Percentiles rank a stretch among this genome's conserved stretches.
Evolutionary conservation across 805 yeast species (phyloP).

Genomic region (Lipomyces sp.): DNA sequence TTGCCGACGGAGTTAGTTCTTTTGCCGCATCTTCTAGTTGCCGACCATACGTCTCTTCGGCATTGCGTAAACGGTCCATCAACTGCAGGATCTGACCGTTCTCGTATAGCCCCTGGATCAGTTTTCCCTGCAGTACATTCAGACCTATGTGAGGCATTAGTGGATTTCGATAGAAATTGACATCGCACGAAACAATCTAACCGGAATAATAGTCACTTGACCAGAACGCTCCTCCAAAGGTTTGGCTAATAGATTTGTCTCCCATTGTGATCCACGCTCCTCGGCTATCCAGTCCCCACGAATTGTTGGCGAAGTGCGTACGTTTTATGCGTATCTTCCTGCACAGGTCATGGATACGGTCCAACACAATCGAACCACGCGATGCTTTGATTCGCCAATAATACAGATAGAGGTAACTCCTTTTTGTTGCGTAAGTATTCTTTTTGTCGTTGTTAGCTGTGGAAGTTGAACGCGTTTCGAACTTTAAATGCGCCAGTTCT

Average conservation of each 20-base stretch:
- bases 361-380: background rate
- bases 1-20: slow-evolving; percentile 48
- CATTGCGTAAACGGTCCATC: slow-evolving; percentile 72
- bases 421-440: too few relatives aligned
- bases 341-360: background rate
- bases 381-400: too few relatives aligned
- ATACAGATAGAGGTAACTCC: too few relatives aligned
- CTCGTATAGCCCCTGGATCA: slow-evolving; percentile 64
- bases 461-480: too few relatives aligned
- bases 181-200: slow-evolving; percentile 34
- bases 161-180: too few relatives aligned
- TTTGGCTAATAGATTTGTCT: slow-evolving; percentile 2
- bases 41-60: slow-evolving; percentile 68
- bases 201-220: slow-evolving; percentile 65
- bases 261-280: background rate
- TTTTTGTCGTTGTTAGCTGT: too few relatives aligned
- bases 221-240: slow-evolving; percentile 82
- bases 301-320: background rate
- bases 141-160: slow-evolving; percentile 44
- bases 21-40: slow-evolving; percentile 53
- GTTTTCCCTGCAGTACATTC: slow-evolving; percentile 47
- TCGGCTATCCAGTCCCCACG: background rate
- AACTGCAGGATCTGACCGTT: slow-evolving; percentile 69
- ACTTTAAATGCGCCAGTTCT: too few relatives aligned
- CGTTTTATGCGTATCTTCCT: background rate